phyloP scores from a whole-genome alignment of 2,329 filamentous ascomycete species.

The Epichloe typhina region DNA sequence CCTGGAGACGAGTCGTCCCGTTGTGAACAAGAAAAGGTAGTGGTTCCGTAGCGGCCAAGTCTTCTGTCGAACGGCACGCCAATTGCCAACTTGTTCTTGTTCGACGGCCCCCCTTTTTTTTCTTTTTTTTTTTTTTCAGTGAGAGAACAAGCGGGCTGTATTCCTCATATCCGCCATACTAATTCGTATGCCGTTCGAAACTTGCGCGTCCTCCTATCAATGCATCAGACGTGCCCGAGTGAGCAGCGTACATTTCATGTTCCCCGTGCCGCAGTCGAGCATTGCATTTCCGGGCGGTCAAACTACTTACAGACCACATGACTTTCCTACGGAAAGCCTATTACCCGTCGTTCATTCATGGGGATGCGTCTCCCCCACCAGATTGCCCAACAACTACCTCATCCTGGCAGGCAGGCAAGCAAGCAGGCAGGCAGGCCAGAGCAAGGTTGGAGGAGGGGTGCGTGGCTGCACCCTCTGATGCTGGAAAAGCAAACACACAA shows the following conservation, averaged over 20 bases:
- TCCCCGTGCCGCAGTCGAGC: background rate
- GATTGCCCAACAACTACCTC: background rate
- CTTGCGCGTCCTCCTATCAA: background rate
- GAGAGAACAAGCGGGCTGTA: background rate
- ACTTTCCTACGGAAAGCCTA: too few species aligned
- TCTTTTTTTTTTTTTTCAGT: background rate
- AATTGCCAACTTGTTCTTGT: too few species aligned
- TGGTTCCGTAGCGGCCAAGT: too few species aligned
- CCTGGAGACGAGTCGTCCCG: conserved; percentile 5
- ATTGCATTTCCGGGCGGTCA: background rate
- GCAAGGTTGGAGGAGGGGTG: too few species aligned
- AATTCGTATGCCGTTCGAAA: background rate
- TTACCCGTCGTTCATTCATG: too few species aligned
- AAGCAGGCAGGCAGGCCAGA: too few species aligned
- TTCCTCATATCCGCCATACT: too few species aligned
- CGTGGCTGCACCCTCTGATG: background rate
- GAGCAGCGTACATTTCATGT: background rate
- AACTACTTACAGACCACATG: background rate
- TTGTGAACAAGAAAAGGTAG: background rate
- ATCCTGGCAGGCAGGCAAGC: background rate
- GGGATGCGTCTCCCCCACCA: too few species aligned
- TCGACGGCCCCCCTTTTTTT: too few species aligned
- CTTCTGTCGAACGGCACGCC: background rate
- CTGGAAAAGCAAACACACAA: background rate
- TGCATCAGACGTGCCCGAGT: background rate